Conservation (phyloP, 2,329 filamentous ascomycete species). For the Penicillium olsonii region DNA sequence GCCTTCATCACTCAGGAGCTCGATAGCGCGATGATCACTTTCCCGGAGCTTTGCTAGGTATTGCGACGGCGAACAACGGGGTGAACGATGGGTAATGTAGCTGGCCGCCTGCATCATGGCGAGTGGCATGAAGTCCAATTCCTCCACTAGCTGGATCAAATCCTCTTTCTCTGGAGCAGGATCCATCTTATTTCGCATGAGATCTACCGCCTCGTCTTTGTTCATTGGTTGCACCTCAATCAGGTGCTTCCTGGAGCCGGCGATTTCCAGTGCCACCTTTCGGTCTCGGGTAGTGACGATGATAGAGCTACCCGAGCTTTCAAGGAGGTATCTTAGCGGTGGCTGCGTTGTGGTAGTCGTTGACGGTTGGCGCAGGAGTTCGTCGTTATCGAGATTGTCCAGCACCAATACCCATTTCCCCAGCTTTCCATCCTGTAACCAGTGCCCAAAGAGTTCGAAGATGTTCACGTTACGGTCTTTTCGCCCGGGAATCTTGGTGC, state of each 20-base stretch:
- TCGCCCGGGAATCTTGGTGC: constrained; percentile 30
- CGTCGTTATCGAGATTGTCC: constrained; percentile 29
- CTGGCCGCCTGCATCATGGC: constrained; percentile 32
- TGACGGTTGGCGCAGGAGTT: constrained; percentile 12
- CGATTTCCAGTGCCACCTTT: constrained; percentile 10
- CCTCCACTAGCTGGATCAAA: background rate
- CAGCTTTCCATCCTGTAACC: constrained; percentile 19
- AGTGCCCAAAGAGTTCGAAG: constrained; percentile 29
- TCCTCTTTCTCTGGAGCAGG: background rate
- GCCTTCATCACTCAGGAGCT: constrained; percentile 30
- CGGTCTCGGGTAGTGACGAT: constrained; percentile 20
- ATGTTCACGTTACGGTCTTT: constrained; percentile 34
- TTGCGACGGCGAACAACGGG: background rate
- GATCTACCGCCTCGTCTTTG: constrained; percentile 26
- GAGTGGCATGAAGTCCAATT: constrained; percentile 16
- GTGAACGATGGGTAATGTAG: constrained; percentile 25
- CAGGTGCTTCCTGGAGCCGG: constrained; percentile 10
- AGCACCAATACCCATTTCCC: constrained; percentile 28
- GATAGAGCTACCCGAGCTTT: constrained; percentile 15
- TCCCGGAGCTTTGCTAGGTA: constrained; percentile 32
- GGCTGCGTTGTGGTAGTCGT: background rate
- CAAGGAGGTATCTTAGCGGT: constrained; percentile 18
- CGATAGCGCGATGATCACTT: constrained; percentile 28
- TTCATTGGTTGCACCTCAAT: constrained; percentile 22
- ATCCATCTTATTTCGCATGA: constrained; percentile 32